Base-by-base conservation (phyloP, 441 rosid species). In the Gossypium laxum region DNA sequence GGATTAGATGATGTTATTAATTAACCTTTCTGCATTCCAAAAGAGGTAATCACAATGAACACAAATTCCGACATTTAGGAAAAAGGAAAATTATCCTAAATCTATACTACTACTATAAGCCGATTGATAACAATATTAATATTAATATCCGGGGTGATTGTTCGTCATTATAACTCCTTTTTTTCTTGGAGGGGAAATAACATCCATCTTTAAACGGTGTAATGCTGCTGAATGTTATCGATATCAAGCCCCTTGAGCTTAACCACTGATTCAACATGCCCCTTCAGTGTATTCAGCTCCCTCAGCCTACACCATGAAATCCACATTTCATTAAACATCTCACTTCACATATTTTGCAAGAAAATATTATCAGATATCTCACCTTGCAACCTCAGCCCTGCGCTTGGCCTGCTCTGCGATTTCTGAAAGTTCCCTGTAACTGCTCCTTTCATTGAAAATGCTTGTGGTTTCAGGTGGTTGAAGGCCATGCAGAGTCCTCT, bases 401-500 rank as follows among this genome's bases (percentile, higher is more conserved):
- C 96, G 80, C 80, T 85, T 92, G 56, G 95, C 98, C 79, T 92
- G 96, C 82, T 92, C 98, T 1, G 96, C 96, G 0, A 90, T 88
- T 81, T 90, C 93, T 1, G 96, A 86, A 41, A 90, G 91, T 74
- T 89, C 98, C 70, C 89, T 81, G 80, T 89, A 91, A 68, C 93
- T 79, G 38, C 50, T 85, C 82, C 82, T 92, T 14, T 92, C 98
- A 0, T 59, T 66, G 70, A 91, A 87, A 32, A 91, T 41, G 70
- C 30, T 81, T 71, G 64, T 69, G 21, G 82, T 43, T 41, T 92
- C 91, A 0, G 86, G 82, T 55, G 95, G 93, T 62, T 91, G 97
- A 75, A 92, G 97, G 28, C 98, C 97, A 69, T 92, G 98, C 26
- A 92, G 88, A 5, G 98, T 90, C 77, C 97, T 88, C 76, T 92